A percentile compares a stretch with the other conserved stretches of the same genome.
phyloP scores from a whole-genome alignment of 2,329 filamentous ascomycete genomes.

The Colletotrichum shisoi region DNA sequence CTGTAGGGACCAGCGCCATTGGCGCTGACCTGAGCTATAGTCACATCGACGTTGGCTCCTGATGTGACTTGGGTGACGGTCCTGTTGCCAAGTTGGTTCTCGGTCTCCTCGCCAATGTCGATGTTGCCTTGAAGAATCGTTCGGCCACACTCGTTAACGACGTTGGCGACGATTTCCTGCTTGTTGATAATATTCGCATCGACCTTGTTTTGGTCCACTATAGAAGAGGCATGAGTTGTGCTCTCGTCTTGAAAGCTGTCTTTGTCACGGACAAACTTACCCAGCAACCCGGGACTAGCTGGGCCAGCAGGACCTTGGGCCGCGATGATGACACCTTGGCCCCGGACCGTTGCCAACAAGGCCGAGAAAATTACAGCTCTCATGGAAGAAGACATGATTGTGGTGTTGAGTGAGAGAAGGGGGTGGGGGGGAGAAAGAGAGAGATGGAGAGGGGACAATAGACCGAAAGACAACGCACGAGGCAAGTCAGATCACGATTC shows the following conservation, averaged over 20 bases:
- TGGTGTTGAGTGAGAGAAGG: slow-evolving; percentile 41
- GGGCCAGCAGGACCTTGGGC: slow-evolving; percentile 57
- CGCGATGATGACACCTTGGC: slow-evolving; percentile 58
- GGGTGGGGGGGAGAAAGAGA: slow-evolving; percentile 43
- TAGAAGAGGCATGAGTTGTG: slow-evolving; percentile 64
- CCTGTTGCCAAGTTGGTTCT: slow-evolving; percentile 57
- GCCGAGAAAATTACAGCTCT: slow-evolving; percentile 47
- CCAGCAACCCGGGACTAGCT: slow-evolving; percentile 58
- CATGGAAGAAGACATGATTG: slow-evolving; percentile 50
- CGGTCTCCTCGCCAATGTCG: slow-evolving; percentile 64
- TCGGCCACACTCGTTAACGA: slow-evolving; percentile 68
- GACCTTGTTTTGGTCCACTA: slow-evolving; percentile 69
- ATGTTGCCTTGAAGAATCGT: slow-evolving; percentile 69
- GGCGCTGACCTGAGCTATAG: slow-evolving; percentile 63
- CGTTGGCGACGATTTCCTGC: slow-evolving; percentile 59
- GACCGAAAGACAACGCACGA: slow-evolving; percentile 37
- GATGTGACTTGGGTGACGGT: slow-evolving; percentile 60
- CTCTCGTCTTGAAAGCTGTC: slow-evolving; percentile 55
- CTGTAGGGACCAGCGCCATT: slow-evolving; percentile 63
- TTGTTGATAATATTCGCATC: slow-evolving; percentile 70
- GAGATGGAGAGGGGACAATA: slow-evolving; percentile 40
- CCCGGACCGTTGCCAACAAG: slow-evolving; percentile 50
- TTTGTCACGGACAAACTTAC: slow-evolving; percentile 43
- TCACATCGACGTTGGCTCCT: slow-evolving; percentile 56
- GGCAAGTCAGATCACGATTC: slow-evolving; percentile 32